Evolutionary conservation across 768 basidiomycete species (phyloP).

Genomic region (Hypsizygus marmoreus): DNA sequence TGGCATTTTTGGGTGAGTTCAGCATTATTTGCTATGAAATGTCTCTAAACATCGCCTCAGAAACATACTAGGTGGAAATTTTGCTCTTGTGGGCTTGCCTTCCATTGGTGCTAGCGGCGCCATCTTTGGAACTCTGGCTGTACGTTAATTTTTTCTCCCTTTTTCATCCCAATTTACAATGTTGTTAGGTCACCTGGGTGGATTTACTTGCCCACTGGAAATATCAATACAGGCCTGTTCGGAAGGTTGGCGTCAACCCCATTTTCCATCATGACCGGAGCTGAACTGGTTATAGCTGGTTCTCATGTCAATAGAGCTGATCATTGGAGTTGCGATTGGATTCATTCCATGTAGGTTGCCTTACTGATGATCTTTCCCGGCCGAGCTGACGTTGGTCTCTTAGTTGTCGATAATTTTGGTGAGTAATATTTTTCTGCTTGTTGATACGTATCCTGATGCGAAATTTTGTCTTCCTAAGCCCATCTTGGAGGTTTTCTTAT

Average conservation of each 20-base stretch:
- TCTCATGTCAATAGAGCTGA: slow-evolving; percentile 84
- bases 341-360: slow-evolving; percentile 70
- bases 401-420: slow-evolving; percentile 92
- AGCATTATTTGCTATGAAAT: slow-evolving; percentile 1
- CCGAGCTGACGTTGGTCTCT: slow-evolving; percentile 10
- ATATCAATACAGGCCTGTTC: slow-evolving; percentile 79
- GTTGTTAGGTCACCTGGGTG: slow-evolving; percentile 70
- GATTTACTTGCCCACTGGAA: slow-evolving; percentile 93
- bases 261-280: no score
- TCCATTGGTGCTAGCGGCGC: slow-evolving; percentile 93
- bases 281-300: slow-evolving; percentile 61
- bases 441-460: neutral
- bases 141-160: slow-evolving; percentile 30
- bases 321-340: slow-evolving; percentile 83
- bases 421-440: slow-evolving; percentile 17
- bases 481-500: slow-evolving; percentile 89
- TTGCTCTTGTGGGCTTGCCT: slow-evolving; percentile 84
- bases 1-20: slow-evolving; percentile 83
- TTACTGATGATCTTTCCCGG: neutral
- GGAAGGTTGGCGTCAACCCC: slow-evolving; percentile 54
- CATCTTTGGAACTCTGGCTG: slow-evolving; percentile 85
- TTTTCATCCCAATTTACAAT: neutral
- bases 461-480: slow-evolving; percentile 39
- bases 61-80: slow-evolving; percentile 91
- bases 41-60: slow-evolving; percentile 34